A percentile compares a stretch with the other conserved stretches of the same genome.
These are phyloP conservation scores for Pythium apleroticum DNA, from an alignment of 352 stramenopile species.

Conservation along the genomic window DNA sequence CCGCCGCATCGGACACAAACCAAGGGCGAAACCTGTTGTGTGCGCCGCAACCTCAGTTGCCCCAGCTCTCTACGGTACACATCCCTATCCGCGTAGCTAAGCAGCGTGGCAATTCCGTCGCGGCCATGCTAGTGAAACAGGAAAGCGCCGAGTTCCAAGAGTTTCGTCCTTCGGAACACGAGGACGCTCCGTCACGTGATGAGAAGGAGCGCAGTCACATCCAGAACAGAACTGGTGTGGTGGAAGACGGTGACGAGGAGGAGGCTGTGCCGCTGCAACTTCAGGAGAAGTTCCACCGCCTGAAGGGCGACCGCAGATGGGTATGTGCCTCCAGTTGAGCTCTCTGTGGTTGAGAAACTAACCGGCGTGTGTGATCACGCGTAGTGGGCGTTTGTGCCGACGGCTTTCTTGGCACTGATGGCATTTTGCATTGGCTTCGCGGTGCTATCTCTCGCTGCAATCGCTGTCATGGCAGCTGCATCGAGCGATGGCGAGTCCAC, in stretches of 20 bases:
- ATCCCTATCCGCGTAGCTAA: not conserved
- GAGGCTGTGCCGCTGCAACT: conserved; percentile 9
- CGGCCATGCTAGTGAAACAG: conserved; percentile 9
- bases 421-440: conserved; percentile 33
- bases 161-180: conserved; percentile 4
- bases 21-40: not conserved
- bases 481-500: not conserved
- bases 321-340: conserved; percentile 2
- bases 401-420: conserved; percentile 28
- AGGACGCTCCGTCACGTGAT: not conserved
- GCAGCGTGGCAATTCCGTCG: not conserved
- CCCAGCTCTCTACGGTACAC: not conserved
- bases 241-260: not conserved
- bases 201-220: not conserved
- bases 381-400: conserved; percentile 32
- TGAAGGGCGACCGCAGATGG: conserved; percentile 3
- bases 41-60: not conserved
- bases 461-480: conserved; percentile 22
- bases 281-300: conserved; percentile 11
- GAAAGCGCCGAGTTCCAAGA: conserved; percentile 8
- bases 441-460: conserved; percentile 26
- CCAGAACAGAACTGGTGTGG: not conserved
- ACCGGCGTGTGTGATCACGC: not conserved
- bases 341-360: too few species aligned
- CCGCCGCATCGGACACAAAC: not conserved